Base-by-base conservation (phyloP, 2,329 filamentous ascomycete genomes). In the Ophiostoma tasmaniense region DNA sequence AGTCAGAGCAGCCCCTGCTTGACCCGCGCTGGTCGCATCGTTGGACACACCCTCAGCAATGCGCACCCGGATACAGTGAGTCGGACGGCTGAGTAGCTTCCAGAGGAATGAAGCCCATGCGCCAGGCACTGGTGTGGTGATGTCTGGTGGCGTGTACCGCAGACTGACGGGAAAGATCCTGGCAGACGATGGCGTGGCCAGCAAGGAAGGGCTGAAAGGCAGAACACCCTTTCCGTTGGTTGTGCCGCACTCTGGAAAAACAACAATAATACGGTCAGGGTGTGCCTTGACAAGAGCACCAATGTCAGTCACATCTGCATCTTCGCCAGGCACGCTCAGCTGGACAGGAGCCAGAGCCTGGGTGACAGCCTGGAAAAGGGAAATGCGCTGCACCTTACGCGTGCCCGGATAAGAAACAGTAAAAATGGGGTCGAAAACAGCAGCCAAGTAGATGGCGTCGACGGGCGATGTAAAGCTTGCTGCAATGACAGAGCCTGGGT, bases 401-500 rank as follows among this genome's bases (percentile, higher is more conserved):
- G 88, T 90, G 70, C 83, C 81, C 0, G 93, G 92, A 78, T 92
- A 97, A 0, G 90, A 92, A 64, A 91, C 82, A 13, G 93, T 96
- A 80, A 99, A 98, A 77, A 99, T 85, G 2, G 95, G 95, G 77
- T 97, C 92, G 81, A 98, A 99, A 75, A 98, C 92, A 72, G 93
- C 93, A 70, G 95, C 92, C 30, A 99, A 88, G 79, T 98, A 99
- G 69, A 99, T 82, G 20, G 93, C 90, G 78, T 99, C 95, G 77
- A 99, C 87, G 10, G 95, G 95, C 11, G 91, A 96, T 42, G 93
- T 97, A 77, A 93, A 95, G 71, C 92, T 95, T 67, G 91, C 90
- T 66, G 92, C 93, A 74, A 99, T 95, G 74, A 99, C 84, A 69
- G 89, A 90, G 64, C 90, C 88, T 4, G 89, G 87, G 69, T 90